A percentile compares a stretch with the other conserved stretches of the same genome.
These are phyloP conservation scores for Cinnamomum chago DNA, from an alignment of 164 flowering plant species.

Conservation along the genomic window DNA sequence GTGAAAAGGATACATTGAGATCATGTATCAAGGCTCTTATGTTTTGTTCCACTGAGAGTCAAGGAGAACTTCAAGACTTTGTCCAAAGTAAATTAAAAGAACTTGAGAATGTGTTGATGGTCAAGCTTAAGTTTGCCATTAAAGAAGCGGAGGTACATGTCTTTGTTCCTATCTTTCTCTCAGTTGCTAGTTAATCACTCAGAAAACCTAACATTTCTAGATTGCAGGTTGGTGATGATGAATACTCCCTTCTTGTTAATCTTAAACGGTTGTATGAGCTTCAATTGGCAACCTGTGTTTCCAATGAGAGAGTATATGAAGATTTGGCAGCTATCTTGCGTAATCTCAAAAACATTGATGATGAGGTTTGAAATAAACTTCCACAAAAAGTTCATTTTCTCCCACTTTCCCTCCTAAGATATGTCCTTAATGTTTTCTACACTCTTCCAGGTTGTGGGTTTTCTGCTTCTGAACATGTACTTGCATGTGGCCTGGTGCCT, in stretches of 20 bases:
- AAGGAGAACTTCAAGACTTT: conserved; percentile 84
- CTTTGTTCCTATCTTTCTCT: not conserved
- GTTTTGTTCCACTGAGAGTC: conserved; percentile 70
- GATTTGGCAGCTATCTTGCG: conserved; percentile 46
- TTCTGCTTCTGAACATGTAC: conserved; percentile 85
- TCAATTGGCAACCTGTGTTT: conserved; percentile 64
- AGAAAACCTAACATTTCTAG: conserved; percentile 7
- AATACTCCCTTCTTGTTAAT: conserved; percentile 85
- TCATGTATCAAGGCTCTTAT: conserved; percentile 83
- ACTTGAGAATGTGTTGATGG: conserved; percentile 76
- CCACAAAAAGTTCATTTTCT: not conserved
- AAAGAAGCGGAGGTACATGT: conserved; percentile 63
- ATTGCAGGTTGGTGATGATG: conserved; percentile 84
- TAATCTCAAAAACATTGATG: conserved; percentile 49
- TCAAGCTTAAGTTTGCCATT: conserved; percentile 73
- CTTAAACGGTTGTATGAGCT: conserved; percentile 91
- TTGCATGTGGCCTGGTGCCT: conserved; percentile 83
- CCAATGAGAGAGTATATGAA: conserved; percentile 59
- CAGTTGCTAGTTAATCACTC: not conserved
- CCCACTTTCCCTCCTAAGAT: not conserved
- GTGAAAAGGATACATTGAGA: conserved; percentile 83
- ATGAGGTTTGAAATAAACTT: conserved; percentile 52
- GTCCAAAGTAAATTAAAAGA: conserved; percentile 69
- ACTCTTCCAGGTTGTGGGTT: conserved; percentile 59
- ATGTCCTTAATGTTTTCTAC: conserved; percentile 8